A percentile compares a stretch with the other conserved stretches of the same genome.
Evolutionary conservation across 352 stramenopile genomes (phyloP).

Genomic region (Phytophthora sp.): DNA sequence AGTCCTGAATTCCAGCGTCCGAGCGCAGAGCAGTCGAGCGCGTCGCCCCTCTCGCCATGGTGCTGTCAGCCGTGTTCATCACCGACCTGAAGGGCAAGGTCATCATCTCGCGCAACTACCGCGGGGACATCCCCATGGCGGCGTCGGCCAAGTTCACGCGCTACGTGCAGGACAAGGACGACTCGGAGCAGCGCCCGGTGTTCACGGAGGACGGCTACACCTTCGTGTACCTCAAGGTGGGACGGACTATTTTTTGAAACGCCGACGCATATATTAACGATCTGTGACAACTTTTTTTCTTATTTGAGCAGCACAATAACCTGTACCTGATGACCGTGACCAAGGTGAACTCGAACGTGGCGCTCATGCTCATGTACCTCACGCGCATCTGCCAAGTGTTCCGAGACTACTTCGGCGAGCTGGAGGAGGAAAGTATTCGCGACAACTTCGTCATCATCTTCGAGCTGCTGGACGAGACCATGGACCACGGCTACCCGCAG

Average conservation of each 20-base stretch:
- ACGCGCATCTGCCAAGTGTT: constrained; percentile 95
- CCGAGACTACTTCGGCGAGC: constrained; percentile 99
- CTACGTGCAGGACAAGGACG: constrained; percentile 95
- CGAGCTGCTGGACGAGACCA: constrained; percentile 99
- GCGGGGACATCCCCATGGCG: constrained; percentile 97
- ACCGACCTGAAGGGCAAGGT: constrained; percentile 99
- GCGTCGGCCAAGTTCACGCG: constrained; percentile 90
- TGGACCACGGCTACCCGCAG: constrained; percentile 99
- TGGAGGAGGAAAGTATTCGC: constrained; percentile 99
- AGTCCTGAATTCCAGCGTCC: constrained; percentile 16
- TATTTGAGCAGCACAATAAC: constrained; percentile 94
- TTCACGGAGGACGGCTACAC: constrained; percentile 94
- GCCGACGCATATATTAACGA: not conserved
- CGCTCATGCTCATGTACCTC: constrained; percentile 95
- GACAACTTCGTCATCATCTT: constrained; percentile 99
- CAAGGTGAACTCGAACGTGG: constrained; percentile 99
- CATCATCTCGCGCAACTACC: constrained; percentile 99
- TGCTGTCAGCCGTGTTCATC: constrained; percentile 99
- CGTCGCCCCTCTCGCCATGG: no score
- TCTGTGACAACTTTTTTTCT: no score
- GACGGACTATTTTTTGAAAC: no score
- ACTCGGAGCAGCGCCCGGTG: constrained; percentile 93
- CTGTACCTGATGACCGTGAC: constrained; percentile 99
- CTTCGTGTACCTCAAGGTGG: constrained; percentile 95
- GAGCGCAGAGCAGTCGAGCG: constrained; percentile 1